Percentiles rank a stretch among this genome's conserved stretches.
Evolutionary conservation across 1,284 basidiomycete genomes (phyloP).

Genomic region (Irpex sp.): DNA sequence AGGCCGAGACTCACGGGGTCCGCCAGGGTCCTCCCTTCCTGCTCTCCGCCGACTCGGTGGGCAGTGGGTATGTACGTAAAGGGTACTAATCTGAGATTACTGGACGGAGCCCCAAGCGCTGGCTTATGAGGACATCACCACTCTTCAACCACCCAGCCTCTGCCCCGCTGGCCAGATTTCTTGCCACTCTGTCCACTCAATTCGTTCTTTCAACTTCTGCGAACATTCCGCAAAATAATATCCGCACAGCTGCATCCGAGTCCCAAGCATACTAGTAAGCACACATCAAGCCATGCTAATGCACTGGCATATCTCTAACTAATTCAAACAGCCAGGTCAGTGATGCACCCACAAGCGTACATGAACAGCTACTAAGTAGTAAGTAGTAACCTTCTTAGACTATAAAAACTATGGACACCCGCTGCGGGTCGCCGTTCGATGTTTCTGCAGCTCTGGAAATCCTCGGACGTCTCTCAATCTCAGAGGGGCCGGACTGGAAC

Average conservation of each 20-base stretch:
- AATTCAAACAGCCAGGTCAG: neutral
- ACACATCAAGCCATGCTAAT: neutral
- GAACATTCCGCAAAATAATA: neutral
- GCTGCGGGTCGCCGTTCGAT: neutral
- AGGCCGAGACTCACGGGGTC: too few species aligned
- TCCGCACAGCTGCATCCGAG: neutral
- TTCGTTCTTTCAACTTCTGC: neutral
- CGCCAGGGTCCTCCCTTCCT: too few species aligned
- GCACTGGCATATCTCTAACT: neutral
- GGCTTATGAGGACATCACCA: conserved; percentile 8
- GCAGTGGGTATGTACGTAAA: too few species aligned
- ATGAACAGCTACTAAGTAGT: neutral
- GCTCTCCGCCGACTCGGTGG: too few species aligned
- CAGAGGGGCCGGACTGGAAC: conserved; percentile 7
- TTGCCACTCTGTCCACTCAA: neutral
- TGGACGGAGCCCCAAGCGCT: too few species aligned
- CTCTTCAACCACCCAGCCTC: conserved; percentile 10
- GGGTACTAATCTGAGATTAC: too few species aligned
- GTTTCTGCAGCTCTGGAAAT: conserved; percentile 18
- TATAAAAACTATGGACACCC: neutral
- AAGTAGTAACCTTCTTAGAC: neutral
- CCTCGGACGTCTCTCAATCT: conserved; percentile 20
- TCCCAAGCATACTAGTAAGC: neutral
- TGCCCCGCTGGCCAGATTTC: conserved; percentile 1
- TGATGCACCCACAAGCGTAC: neutral